Evolutionary conservation across 148 eudicot species (phyloP), one percentile per base, ranked within the genome.

Genomic region (Dianthus caryophyllus): DNA sequence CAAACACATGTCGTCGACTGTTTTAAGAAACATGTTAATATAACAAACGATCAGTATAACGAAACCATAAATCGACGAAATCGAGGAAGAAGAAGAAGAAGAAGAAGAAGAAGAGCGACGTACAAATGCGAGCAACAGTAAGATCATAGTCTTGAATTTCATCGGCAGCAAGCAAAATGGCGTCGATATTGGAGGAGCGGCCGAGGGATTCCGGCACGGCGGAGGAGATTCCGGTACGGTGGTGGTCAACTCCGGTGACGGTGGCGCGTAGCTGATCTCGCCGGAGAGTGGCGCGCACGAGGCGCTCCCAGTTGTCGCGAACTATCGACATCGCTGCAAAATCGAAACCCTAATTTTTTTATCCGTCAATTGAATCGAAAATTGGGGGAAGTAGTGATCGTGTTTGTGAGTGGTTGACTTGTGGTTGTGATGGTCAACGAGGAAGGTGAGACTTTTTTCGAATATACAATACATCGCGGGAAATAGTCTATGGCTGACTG

Each of bases 141-240:
- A 97, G 88, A 77, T 95, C 96, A 67, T 88, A 83, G 0, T 78
- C 74, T 43, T 95, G 99, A 64, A 95, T 90, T 77, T 87, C 91
- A 64, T 95, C 99, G 25, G 99, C 99, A 13, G 91, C 97, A 43
- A 82, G 93, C 38, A 95, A 69, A 78, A 95, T 90, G 4, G 87
- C 84, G 71, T 95, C 90, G 50, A 95, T 77, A 49, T 90, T 85
- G 6, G 89, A 80, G 16, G 84, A 70, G 12, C 84, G 81, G 0
- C 85, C 88, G 29, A 95, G 89, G 65, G 99, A 95, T 10, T 85
- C 78, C 18, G 99, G 99, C 1, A 95, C 94, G 0, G 97, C 71
- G 10, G 86, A 84, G 5, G 97, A 97, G 38, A 95, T 81, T 16
- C 99, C 97, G 29, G 85, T 84, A 15, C 84, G 61, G 15, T 76